Conservation (phyloP, 306 rosid species). For the Begonia masoniana region DNA sequence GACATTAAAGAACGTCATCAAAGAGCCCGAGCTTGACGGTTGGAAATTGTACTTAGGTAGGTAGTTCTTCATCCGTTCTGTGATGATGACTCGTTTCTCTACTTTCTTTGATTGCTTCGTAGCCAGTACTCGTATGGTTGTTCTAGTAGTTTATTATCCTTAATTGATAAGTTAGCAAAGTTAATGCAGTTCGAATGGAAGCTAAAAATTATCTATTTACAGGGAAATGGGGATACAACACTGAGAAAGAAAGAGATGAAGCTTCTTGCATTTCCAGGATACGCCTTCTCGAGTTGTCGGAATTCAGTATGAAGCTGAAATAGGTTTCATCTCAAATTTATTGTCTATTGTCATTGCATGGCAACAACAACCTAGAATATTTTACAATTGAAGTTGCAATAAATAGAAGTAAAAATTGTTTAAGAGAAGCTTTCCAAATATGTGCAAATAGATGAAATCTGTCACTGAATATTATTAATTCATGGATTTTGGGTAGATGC, state of each 20-base stretch:
- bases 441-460: too few species aligned
- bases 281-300: constrained; percentile 40
- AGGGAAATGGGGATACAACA: constrained; percentile 89
- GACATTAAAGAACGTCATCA: constrained; percentile 70
- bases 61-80: constrained; percentile 15
- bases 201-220: constrained; percentile 9
- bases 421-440: too few species aligned
- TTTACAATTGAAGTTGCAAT: too few species aligned
- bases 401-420: too few species aligned
- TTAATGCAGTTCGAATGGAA: constrained; percentile 5
- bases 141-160: background rate
- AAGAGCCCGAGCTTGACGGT: constrained; percentile 66
- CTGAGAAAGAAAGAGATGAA: constrained; percentile 71
- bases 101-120: background rate
- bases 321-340: constrained; percentile 11
- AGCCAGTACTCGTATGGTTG: too few species aligned
- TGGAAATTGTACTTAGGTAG: constrained; percentile 86
- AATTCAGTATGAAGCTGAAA: constrained; percentile 56
- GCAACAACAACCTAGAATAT: too few species aligned
- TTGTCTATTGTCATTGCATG: too few species aligned
- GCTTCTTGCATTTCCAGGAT: constrained; percentile 58
- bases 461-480: too few species aligned
- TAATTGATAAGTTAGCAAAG: constrained; percentile 2
- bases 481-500: too few species aligned
- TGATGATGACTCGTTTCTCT: background rate